Evolutionary conservation across 2,329 filamentous ascomycete species (phyloP).

Genomic region (Colletotrichum godetiae): DNA sequence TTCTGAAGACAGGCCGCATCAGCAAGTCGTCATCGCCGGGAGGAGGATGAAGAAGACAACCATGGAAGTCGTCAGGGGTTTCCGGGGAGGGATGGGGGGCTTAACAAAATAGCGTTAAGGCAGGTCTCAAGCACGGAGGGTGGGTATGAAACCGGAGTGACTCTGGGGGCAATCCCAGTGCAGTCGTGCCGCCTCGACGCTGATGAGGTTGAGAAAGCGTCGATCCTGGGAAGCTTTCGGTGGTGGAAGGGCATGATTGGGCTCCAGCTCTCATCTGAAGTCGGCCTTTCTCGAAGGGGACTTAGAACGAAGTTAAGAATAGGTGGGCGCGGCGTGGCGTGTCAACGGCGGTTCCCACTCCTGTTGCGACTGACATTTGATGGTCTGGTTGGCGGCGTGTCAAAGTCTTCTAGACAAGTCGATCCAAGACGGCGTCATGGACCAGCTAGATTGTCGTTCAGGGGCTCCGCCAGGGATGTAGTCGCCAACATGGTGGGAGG

Average conservation of each 20-base stretch:
- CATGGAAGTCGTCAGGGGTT: conserved; percentile 5
- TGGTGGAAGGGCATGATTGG: neutral
- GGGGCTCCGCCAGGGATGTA: neutral
- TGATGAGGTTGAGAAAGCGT: neutral
- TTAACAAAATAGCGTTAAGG: conserved; percentile 24
- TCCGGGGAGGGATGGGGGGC: conserved; percentile 12
- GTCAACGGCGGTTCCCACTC: conserved; percentile 8
- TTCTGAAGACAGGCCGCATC: conserved; percentile 17
- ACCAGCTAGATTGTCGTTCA: neutral
- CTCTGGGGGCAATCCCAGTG: conserved; percentile 15
- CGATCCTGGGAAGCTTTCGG: conserved; percentile 6
- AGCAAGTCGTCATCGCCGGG: conserved; percentile 22
- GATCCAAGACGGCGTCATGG: neutral
- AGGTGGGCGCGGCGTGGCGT: conserved; percentile 4
- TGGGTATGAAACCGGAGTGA: conserved; percentile 27
- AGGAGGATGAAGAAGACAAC: neutral
- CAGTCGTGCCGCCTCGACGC: neutral
- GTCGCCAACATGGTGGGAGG: neutral
- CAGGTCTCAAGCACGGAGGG: conserved; percentile 16
- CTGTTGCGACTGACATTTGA: neutral
- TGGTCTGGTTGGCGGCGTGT: conserved; percentile 11
- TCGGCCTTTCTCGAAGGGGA: conserved; percentile 9
- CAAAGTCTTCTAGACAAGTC: neutral
- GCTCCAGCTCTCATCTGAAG: conserved; percentile 27
- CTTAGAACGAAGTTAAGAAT: conserved; percentile 6